Percentiles rank a stretch among this genome's conserved stretches.
These are phyloP conservation scores for Talaromyces sp. DNA, from an alignment of 2,329 filamentous ascomycete species.

Conservation along the genomic window DNA sequence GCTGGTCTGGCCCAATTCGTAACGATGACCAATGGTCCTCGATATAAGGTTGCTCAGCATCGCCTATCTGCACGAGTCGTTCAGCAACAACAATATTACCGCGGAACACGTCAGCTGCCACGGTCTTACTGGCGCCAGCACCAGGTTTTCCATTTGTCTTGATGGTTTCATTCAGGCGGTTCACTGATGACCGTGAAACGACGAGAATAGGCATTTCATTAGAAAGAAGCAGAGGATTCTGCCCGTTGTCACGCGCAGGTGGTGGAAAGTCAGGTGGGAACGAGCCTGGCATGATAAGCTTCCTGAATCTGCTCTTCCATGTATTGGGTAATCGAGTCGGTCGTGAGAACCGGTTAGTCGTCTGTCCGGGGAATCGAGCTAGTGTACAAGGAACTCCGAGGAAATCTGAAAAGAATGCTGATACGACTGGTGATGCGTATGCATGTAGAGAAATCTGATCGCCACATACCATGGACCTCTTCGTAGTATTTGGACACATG, in stretches of 20 bases:
- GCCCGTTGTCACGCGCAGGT: conserved; percentile 52
- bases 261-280: conserved; percentile 53
- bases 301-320: conserved; percentile 25
- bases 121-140: conserved; percentile 50
- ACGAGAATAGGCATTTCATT: conserved; percentile 94
- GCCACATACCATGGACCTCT: conserved; percentile 72
- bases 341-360: conserved; percentile 70
- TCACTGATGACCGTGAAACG: conserved; percentile 78
- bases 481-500: conserved; percentile 48
- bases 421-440: conserved; percentile 69
- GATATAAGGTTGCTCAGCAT: conserved; percentile 64
- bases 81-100: conserved; percentile 80
- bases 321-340: conserved; percentile 60
- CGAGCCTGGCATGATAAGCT: conserved; percentile 52
- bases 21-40: conserved; percentile 79
- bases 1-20: conserved; percentile 58
- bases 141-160: conserved; percentile 58
- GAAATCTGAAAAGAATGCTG: conserved; percentile 74
- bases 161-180: conserved; percentile 75
- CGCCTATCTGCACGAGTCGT: conserved; percentile 46
- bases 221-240: conserved; percentile 69
- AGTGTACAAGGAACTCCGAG: conserved; percentile 80
- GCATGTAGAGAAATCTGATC: conserved; percentile 72
- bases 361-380: conserved; percentile 77
- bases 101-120: conserved; percentile 76